These are phyloP conservation scores for Russula brevipes DNA, from an alignment of 768 basidiomycete genomes.

Conservation along the genomic window DNA sequence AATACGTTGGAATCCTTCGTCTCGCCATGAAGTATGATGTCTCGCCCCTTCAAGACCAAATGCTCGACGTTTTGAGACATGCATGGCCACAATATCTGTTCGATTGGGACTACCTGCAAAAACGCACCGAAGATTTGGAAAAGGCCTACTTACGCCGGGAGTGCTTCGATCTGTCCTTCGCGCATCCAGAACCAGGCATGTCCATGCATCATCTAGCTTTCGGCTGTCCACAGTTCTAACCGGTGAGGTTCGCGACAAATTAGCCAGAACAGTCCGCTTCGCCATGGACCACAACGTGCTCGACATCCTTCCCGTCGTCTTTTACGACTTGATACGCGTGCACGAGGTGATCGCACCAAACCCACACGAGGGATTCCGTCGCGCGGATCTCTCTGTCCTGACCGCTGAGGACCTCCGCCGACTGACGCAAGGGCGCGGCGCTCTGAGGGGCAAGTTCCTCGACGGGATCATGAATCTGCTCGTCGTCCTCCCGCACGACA, in stretches of 20 bases:
- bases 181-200: slow-evolving; percentile 21
- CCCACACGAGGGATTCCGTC: slow-evolving; percentile 13
- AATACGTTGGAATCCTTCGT: slow-evolving; percentile 19
- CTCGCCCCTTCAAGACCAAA: slow-evolving; percentile 7
- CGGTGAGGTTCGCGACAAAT: neutral
- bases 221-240: neutral
- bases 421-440: slow-evolving; percentile 18
- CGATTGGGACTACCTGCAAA: slow-evolving; percentile 19
- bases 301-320: slow-evolving; percentile 23
- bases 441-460: slow-evolving; percentile 16
- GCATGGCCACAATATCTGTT: slow-evolving; percentile 22
- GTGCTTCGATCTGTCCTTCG: slow-evolving; percentile 20
- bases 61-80: slow-evolving; percentile 14
- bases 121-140: slow-evolving; percentile 21
- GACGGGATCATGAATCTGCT: slow-evolving; percentile 54
- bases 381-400: slow-evolving; percentile 19
- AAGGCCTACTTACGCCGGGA: slow-evolving; percentile 16
- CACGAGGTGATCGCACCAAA: slow-evolving; percentile 17
- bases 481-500: slow-evolving; percentile 81
- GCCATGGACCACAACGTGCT: slow-evolving; percentile 19
- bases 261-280: slow-evolving; percentile 20
- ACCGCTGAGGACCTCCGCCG: slow-evolving; percentile 22
- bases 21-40: slow-evolving; percentile 20
- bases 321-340: slow-evolving; percentile 20
- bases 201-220: neutral